Base-by-base conservation (phyloP, 176 grass and related monocot species). In the Neostapfia colusana region DNA sequence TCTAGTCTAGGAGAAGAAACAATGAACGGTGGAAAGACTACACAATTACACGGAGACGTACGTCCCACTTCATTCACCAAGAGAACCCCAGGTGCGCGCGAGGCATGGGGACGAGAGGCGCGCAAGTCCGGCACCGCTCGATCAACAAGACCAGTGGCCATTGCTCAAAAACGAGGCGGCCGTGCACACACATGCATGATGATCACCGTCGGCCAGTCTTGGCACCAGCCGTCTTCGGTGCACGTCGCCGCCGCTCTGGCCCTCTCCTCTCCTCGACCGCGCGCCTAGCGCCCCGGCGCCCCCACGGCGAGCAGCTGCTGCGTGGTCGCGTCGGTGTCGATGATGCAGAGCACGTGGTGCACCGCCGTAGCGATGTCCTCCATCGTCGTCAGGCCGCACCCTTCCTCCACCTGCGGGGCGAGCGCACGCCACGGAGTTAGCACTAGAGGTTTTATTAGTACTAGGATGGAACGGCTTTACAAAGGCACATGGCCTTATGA, bases 351-450 rank as follows among this genome's bases (percentile, higher is more conserved):
- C 45, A 99, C 67, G 18, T 85, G 85, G 74, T 99, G 96, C 73
- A 90, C 78, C n/a, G 92, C 96, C 9, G 83, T 81, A 9, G 92
- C 96, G 69, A 99, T 85, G 56, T 99, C 92, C 39, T 99, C 92
- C 55, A 80, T 87, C 28, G 85, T 90, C 28, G 85, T 75, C 57
- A 95, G 50, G 68, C 44, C 73, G 74, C 92, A 99, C 16, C 89
- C 92, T 72, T 99, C 96, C 70, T 99, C 96, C 38, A 99, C 85
- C 96, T 99, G 85, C 75, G 46, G 46, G 31, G 3, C 2, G 0
- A 31, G 43, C 48, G 43, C 48, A 41, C 31, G 34, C 48, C 67
- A 18, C 44, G 42, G 73, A 74, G 17, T 23, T n/a, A 31, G 31
- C 6, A 31, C 31, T 31, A 31, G 31, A 31, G 31, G 31, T 31